A percentile compares a stretch with the other conserved stretches of the same genome.
Evolutionary conservation across 2,329 filamentous ascomycete species (phyloP).

Genomic region (Aspergillus vadensis): DNA sequence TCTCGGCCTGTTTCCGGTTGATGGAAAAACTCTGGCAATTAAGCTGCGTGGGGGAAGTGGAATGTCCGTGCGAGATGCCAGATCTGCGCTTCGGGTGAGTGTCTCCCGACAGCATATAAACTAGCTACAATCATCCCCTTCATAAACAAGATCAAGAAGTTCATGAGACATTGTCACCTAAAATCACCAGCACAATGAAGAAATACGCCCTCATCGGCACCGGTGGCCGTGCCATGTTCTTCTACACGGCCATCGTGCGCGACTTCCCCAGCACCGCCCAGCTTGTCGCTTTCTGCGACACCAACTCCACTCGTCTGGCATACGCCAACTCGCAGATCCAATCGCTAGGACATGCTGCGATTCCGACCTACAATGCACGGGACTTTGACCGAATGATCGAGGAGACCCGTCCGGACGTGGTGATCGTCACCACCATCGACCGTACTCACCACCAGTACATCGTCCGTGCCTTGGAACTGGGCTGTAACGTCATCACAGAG

Average conservation of each 20-base stretch:
- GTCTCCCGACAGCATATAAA: background rate
- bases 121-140: background rate
- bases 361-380: slow-evolving; percentile 58
- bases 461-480: slow-evolving; percentile 59
- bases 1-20: background rate
- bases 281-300: slow-evolving; percentile 62
- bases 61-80: background rate
- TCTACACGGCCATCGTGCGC: slow-evolving; percentile 59
- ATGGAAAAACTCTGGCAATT: background rate
- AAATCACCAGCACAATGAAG: background rate
- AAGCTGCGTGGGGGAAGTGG: background rate
- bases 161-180: too few species aligned
- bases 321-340: slow-evolving; percentile 51
- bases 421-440: slow-evolving; percentile 66
- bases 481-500: slow-evolving; percentile 63
- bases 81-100: background rate
- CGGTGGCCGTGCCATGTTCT: slow-evolving; percentile 62
- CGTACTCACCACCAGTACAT: slow-evolving; percentile 64
- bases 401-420: slow-evolving; percentile 60
- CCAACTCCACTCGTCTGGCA: slow-evolving; percentile 61
- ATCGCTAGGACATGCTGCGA: slow-evolving; percentile 47
- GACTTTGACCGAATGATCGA: slow-evolving; percentile 61
- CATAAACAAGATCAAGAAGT: too few species aligned
- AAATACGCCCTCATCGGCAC: slow-evolving; percentile 51
- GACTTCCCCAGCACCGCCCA: slow-evolving; percentile 55